phyloP scores from a whole-genome alignment of 495 filamentous ascomycete species.

The Hypomontagnella submonticulosa region DNA sequence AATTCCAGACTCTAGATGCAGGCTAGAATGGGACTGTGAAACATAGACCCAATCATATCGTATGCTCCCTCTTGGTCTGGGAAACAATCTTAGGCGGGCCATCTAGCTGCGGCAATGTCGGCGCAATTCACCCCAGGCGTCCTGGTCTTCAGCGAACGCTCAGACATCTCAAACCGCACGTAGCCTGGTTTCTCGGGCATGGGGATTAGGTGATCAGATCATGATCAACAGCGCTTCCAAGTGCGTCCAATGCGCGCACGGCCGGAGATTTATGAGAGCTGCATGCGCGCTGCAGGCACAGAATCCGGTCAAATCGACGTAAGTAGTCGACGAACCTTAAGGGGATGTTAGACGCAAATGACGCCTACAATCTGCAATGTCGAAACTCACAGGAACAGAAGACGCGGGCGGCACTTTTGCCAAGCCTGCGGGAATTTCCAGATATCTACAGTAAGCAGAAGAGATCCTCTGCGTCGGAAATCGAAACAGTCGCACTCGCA shows the following conservation, averaged over 20 bases:
- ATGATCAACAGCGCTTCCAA: slow-evolving; percentile 32
- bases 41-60: slow-evolving; percentile 29
- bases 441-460: slow-evolving; percentile 24
- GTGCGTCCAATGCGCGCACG: slow-evolving; percentile 35
- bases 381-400: background rate
- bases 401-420: background rate
- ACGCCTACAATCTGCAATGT: slow-evolving; percentile 14
- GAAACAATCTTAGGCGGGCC: slow-evolving; percentile 24
- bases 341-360: slow-evolving; percentile 2
- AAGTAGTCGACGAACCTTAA: slow-evolving; percentile 5
- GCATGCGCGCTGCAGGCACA: slow-evolving; percentile 21
- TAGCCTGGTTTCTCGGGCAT: slow-evolving; percentile 15
- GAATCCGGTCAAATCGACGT: slow-evolving; percentile 15
- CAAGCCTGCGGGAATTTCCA: slow-evolving; percentile 10
- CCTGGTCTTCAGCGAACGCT: slow-evolving; percentile 16
- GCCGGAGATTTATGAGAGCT: slow-evolving; percentile 37
- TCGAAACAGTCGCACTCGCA: slow-evolving; percentile 3
- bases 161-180: slow-evolving; percentile 25
- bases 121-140: slow-evolving; percentile 17
- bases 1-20: slow-evolving; percentile 13
- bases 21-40: slow-evolving; percentile 20
- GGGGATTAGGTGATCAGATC: slow-evolving; percentile 31
- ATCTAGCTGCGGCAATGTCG: slow-evolving; percentile 23
- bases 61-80: background rate
- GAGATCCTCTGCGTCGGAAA: slow-evolving; percentile 14